Evolutionary conservation across 768 basidiomycete species (phyloP), one percentile per base, ranked within the genome.

Genomic region (Mycena vulgaris): DNA sequence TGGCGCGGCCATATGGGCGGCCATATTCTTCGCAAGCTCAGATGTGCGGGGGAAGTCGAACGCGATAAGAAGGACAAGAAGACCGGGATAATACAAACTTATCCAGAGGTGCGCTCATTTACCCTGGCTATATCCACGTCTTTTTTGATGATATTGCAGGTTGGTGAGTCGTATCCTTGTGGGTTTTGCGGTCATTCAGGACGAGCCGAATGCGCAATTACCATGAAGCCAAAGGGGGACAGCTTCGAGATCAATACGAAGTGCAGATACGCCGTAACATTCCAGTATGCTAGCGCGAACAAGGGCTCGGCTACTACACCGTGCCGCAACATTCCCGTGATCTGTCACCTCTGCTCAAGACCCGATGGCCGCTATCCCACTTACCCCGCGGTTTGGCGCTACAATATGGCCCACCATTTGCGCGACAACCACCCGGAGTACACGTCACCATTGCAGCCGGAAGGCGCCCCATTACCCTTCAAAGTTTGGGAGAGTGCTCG

Each of bases 381-480:
- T 3, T n/a, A n/a, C n/a, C 52, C 52, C 3, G 63, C 40, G 3
- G 39, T 65, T 1, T 65, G 63, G 63, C 52, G 63, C 19, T 65
- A 65, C 25, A 65, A 65, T 31, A 65, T 65, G 63, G 5, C 62
- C 11, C 13, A 63, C n/a, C 62, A 63, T 33, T 25, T 63, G 35
- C 30, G 19, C 3, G 33, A 31, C 0, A 7, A 42, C 6, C 63
- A 65, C 28, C 23, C 52, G 2, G 63, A 65, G 19, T 65, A 65
- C 28, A 27, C 52, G 0, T 65, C 63, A 19, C 63, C 52, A 8
- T 13, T 16, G 11, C 19, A 31, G 7, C 63, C 52, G 1, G 48
- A 62, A 21, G 60, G 60, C 2, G 3, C 13, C 6, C 33, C 13
- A 6, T 13, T 35, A 6, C 33, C 33, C 13, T 35, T 35, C 13